Evolutionary conservation across 805 yeast species (phyloP).

Genomic region (Starmerella roubikii): DNA sequence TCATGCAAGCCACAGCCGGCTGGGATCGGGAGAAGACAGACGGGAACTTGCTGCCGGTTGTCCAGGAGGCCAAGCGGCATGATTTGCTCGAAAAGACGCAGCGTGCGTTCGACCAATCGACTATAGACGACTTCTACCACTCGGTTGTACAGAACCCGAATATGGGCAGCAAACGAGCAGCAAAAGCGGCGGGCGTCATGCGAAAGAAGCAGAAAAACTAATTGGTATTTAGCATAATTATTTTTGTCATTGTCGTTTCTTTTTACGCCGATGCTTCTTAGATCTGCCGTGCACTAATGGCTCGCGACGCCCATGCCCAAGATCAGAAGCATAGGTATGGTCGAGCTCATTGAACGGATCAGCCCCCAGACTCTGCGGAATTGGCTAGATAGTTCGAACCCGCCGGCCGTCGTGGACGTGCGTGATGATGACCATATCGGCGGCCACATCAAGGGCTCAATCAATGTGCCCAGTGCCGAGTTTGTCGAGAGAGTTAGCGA

Average conservation of each 20-base stretch:
- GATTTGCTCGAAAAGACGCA: conserved; percentile 15
- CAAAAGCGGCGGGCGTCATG: conserved; percentile 13
- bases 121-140: conserved; percentile 19
- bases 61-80: conserved; percentile 52
- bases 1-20: conserved; percentile 54
- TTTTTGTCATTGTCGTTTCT: no score
- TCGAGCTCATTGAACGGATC: conserved; percentile 11
- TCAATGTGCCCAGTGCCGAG: conserved; percentile 41
- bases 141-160: conserved; percentile 19
- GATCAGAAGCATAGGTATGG: not conserved
- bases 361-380: conserved; percentile 20
- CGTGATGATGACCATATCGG: conserved; percentile 75
- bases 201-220: not conserved
- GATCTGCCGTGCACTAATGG: not conserved
- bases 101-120: conserved; percentile 13
- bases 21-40: conserved; percentile 72
- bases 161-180: conserved; percentile 22
- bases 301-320: not conserved
- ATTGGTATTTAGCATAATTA: not conserved
- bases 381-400: conserved; percentile 22
- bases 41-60: conserved; percentile 72
- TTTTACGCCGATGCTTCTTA: no score
- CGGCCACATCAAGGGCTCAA: conserved; percentile 47
- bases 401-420: conserved; percentile 54
- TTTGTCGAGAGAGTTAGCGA: conserved; percentile 32